Conservation (phyloP, 345 rosid species). For the Pistacia atlantica region DNA sequence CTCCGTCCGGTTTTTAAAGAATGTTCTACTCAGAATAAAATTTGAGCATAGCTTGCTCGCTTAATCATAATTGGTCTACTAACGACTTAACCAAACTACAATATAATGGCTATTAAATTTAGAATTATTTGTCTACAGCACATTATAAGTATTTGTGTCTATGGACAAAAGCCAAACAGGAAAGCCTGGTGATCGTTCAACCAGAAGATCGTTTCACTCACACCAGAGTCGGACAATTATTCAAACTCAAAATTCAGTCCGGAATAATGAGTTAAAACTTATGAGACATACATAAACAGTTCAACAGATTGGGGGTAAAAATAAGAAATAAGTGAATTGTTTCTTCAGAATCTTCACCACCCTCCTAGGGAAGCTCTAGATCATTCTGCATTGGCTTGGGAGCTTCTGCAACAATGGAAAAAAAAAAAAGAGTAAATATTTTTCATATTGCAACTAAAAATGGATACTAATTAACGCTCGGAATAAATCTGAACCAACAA, state of each 20-base stretch:
- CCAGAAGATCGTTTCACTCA: neutral
- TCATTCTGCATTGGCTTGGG: neutral
- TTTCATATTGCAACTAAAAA: neutral
- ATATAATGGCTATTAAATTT: no score
- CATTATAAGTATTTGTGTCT: neutral
- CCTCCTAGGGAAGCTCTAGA: neutral
- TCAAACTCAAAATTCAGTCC: neutral
- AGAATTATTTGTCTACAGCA: neutral
- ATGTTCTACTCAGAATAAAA: no score
- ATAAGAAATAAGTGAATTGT: neutral
- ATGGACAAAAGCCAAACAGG: neutral
- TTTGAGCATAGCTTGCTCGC: neutral
- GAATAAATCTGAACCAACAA: no score
- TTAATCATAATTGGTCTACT: no score
- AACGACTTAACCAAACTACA: no score
- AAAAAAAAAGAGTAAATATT: neutral
- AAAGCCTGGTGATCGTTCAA: neutral
- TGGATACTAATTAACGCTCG: neutral
- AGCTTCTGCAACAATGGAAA: slow-evolving; percentile 5
- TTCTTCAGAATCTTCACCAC: neutral
- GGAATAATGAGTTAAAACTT: neutral
- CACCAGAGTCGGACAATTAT: slow-evolving; percentile 6
- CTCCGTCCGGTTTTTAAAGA: no score
- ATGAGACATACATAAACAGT: neutral
- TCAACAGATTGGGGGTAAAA: neutral